These are phyloP conservation scores for Phytopythium helicoides DNA, from an alignment of 352 stramenopile genomes.

Conservation along the genomic window DNA sequence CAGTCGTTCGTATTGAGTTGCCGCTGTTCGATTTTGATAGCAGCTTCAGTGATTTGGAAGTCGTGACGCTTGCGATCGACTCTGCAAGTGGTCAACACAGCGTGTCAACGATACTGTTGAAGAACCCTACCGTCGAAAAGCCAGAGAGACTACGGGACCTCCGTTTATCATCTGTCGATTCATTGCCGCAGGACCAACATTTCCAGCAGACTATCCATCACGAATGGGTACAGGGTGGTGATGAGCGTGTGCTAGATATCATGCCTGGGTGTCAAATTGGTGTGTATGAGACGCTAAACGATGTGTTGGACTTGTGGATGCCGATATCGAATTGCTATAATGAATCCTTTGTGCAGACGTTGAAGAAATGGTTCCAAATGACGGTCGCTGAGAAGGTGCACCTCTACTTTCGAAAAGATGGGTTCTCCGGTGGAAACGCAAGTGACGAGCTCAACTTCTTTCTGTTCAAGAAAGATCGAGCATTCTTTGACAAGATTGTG, in stretches of 20 bases:
- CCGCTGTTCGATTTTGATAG: too few species aligned
- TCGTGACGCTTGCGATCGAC: too few species aligned
- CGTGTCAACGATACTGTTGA: too few species aligned
- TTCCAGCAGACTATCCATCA: conserved; percentile 39
- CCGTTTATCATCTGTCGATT: conserved; percentile 22
- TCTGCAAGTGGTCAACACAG: too few species aligned
- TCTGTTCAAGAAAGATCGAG: conserved; percentile 43
- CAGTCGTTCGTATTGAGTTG: too few species aligned
- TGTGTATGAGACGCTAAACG: conserved; percentile 31
- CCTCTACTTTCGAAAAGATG: too few species aligned
- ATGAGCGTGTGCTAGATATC: conserved; percentile 18
- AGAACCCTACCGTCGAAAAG: too few species aligned
- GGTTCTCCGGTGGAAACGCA: conserved; percentile 27
- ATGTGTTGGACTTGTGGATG: conserved; percentile 32
- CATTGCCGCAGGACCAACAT: conserved; percentile 21
- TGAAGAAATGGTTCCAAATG: conserved; percentile 31
- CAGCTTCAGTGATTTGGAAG: too few species aligned
- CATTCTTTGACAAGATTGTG: conserved; percentile 38
- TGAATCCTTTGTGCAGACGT: conserved; percentile 19
- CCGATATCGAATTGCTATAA: conserved; percentile 16
- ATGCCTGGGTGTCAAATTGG: conserved; percentile 35
- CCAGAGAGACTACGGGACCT: too few species aligned
- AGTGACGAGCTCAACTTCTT: conserved; percentile 62
- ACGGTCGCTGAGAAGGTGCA: conserved; percentile 16
- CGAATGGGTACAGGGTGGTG: conserved; percentile 20